Percentiles rank a stretch among this genome's conserved stretches.
phyloP scores from a whole-genome alignment of 176 grass and related monocot species.

The Oryza brachyantha region DNA sequence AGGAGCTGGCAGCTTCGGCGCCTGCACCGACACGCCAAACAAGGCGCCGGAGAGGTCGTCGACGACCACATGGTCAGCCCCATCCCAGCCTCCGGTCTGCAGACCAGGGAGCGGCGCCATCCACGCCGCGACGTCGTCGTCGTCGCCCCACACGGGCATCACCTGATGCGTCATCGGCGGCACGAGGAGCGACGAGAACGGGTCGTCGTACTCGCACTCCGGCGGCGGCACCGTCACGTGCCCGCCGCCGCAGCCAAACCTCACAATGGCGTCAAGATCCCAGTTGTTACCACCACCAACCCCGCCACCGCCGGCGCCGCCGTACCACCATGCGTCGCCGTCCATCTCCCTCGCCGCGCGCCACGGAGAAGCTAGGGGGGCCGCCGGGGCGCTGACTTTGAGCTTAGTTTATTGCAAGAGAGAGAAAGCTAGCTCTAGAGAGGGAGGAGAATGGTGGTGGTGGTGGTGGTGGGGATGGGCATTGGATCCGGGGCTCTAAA shows the following conservation, averaged over 20 bases:
- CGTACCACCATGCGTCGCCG: conserved; percentile 9
- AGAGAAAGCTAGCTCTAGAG: not conserved
- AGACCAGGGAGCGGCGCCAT: conserved; percentile 10
- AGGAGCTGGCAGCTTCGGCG: not conserved
- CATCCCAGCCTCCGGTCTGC: not conserved
- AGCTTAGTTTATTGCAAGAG: not conserved
- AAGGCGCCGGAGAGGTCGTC: conserved; percentile 55
- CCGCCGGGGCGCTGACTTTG: conserved; percentile 56
- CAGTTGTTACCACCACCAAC: conserved; percentile 50
- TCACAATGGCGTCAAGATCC: conserved; percentile 73
- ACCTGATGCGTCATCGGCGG: not conserved
- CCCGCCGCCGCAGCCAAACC: conserved; percentile 24
- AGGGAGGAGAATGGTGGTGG: not conserved
- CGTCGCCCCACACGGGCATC: not conserved
- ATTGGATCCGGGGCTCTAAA: conserved; percentile 1
- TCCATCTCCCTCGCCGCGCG: conserved; percentile 20
- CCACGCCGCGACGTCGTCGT: not conserved
- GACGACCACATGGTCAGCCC: not conserved
- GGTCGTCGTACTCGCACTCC: not conserved
- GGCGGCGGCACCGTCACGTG: not conserved
- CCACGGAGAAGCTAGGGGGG: not conserved
- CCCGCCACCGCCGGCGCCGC: conserved; percentile 13
- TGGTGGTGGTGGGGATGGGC: conserved; percentile 11
- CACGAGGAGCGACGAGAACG: conserved; percentile 17
- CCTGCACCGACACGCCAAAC: not conserved